Conservation (phyloP, 371 early-diverging fungal genomes). For the Mucor piriformis region DNA sequence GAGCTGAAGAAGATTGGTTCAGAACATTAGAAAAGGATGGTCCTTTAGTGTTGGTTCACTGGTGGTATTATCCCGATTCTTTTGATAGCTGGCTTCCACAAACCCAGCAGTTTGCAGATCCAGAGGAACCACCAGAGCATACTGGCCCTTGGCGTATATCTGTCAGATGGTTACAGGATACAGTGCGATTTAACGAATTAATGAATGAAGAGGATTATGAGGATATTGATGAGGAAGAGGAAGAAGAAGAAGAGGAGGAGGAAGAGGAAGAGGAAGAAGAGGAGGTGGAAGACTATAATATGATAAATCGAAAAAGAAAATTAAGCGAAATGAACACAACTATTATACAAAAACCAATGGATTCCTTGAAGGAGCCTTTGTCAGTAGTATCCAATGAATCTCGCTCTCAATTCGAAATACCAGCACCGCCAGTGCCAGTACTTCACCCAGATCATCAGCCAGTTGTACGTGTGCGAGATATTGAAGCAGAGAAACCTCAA, state of each 20-base stretch:
- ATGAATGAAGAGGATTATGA: constrained; percentile 84
- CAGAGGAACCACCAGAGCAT: constrained; percentile 69
- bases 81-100: constrained; percentile 80
- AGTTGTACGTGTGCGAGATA: constrained; percentile 37
- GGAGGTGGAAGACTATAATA: constrained; percentile 11
- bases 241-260: constrained; percentile 26
- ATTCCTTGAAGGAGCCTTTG: neutral
- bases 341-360: neutral
- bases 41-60: constrained; percentile 73
- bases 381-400: neutral
- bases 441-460: constrained; percentile 37
- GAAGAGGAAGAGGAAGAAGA: constrained; percentile 23
- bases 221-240: constrained; percentile 29
- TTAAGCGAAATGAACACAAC: neutral
- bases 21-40: constrained; percentile 73
- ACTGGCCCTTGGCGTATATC: constrained; percentile 72
- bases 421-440: constrained; percentile 1
- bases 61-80: constrained; percentile 87
- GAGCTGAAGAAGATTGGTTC: constrained; percentile 68
- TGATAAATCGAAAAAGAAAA: neutral
- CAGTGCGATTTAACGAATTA: constrained; percentile 72
- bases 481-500: constrained; percentile 47
- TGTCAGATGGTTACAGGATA: constrained; percentile 79
- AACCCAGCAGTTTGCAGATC: constrained; percentile 66
- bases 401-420: neutral